These are phyloP conservation scores for Vigna radiata DNA, from an alignment of 306 rosid genomes.

Conservation along the genomic window DNA sequence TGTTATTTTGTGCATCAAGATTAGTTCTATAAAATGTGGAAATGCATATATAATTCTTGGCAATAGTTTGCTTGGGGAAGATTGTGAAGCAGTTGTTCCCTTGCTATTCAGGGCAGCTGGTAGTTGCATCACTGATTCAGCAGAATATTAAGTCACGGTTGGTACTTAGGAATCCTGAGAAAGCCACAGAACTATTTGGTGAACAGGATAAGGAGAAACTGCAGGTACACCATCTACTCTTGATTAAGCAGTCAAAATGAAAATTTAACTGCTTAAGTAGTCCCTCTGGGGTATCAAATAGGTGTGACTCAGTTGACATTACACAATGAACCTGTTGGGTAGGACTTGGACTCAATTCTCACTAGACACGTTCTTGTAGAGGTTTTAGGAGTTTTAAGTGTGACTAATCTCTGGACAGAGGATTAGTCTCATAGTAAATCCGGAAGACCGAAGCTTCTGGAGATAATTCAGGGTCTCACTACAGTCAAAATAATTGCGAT, in stretches of 20 bases:
- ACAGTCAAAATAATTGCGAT: too few relatives aligned
- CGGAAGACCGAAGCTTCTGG: not conserved
- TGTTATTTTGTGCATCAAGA: not conserved
- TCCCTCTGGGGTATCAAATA: not conserved
- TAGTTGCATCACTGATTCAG: constrained; percentile 81
- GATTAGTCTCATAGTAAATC: not conserved
- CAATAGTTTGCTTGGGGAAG: constrained; percentile 38
- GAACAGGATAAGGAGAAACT: constrained; percentile 68
- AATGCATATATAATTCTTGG: constrained; percentile 13
- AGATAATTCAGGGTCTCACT: not conserved
- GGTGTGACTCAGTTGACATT: not conserved
- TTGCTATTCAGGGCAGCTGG: constrained; percentile 81
- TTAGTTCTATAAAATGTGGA: constrained; percentile 28
- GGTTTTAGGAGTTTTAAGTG: not conserved
- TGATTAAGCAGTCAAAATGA: not conserved
- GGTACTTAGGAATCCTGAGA: constrained; percentile 78
- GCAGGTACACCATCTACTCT: constrained; percentile 53
- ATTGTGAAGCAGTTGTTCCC: constrained; percentile 37
- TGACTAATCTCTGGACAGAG: not conserved
- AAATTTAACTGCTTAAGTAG: not conserved
- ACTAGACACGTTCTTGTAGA: not conserved
- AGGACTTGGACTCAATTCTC: not conserved
- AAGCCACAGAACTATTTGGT: constrained; percentile 78
- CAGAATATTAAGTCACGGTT: constrained; percentile 76
- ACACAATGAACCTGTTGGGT: not conserved